Evolutionary conservation across 192 early-diverging fungal species (phyloP), one percentile per base, ranked within the genome.

Genomic region (Helicostylum pulchrum): DNA sequence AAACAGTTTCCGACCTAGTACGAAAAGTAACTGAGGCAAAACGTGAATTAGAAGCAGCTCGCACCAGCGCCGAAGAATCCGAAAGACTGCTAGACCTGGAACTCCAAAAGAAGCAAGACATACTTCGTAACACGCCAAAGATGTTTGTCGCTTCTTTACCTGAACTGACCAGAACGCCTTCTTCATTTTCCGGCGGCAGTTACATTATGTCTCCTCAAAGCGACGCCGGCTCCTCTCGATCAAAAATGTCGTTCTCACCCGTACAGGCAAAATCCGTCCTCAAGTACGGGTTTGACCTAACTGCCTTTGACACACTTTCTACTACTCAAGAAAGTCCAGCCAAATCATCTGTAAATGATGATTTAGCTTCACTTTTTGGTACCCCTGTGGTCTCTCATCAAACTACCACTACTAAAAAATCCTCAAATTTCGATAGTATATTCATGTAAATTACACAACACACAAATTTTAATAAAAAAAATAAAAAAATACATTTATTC

Each of bases 221-320:
- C 10, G 17, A 62, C 23, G 15, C 26, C 17, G 34, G 36, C 21
- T 7, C 42, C 21, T 7, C 42, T 20, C 12, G 20, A 8, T 23
- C 21, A 23, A 8, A 45, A 36, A 19, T 57, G 1, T 31, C 66
- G 21, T 7, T 47, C 23, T 17, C 53, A 26, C 26, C 26, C 0
- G 26, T 26, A 2, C 26, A 26, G 2, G 26, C 26, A 57, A 9
- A 31, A 14, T 19, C 52, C 8, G 43, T 46, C 15, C 59, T 59
- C 5, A 73, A 73, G 30, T 73, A 73, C 52, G 71, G 71, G 42
- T 73, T 73, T 67, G 71, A 73, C 44, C 30, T 73, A 9, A 52
- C 56, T 36, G 71, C 60, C 47, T 63, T 75, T 32, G 59, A 75
- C 15, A n/a, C 42, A 1, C 20, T 17, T 1, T 42, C 55, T 9